A percentile compares a stretch with the other conserved stretches of the same genome.
These are phyloP conservation scores for Kwoniella shivajii DNA, from an alignment of 1,284 basidiomycete species.

Conservation along the genomic window DNA sequence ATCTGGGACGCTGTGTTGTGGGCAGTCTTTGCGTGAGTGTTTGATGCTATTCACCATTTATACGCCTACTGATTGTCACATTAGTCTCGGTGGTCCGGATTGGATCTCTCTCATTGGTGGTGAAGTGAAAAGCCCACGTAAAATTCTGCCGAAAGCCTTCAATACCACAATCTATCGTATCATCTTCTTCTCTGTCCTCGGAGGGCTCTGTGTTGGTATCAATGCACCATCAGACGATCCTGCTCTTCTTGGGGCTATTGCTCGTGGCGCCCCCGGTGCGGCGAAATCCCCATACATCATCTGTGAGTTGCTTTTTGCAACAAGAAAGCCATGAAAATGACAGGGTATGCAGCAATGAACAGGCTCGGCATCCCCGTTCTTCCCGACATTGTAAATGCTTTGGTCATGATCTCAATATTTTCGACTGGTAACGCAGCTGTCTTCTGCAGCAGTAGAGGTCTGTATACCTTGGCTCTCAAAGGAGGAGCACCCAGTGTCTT, in stretches of 20 bases:
- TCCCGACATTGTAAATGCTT: constrained; percentile 48
- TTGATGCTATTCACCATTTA: not conserved
- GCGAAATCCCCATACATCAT: constrained; percentile 37
- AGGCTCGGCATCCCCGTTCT: constrained; percentile 47
- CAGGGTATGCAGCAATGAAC: constrained; percentile 36
- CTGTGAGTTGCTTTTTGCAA: constrained; percentile 9
- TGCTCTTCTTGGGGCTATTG: constrained; percentile 24
- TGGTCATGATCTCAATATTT: constrained; percentile 47
- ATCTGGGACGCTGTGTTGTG: constrained; percentile 35
- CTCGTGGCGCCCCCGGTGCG: constrained; percentile 17
- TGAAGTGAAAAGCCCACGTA: constrained; percentile 34
- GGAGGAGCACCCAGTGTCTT: constrained; percentile 39
- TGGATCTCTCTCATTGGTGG: constrained; percentile 33
- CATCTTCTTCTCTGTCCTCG: constrained; percentile 40
- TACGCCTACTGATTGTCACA: not conserved
- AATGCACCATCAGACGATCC: constrained; percentile 20
- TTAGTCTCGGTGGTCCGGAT: constrained; percentile 32
- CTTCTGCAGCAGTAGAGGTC: constrained; percentile 35
- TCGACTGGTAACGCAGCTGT: constrained; percentile 41
- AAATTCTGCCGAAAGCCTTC: constrained; percentile 42
- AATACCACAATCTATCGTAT: constrained; percentile 38
- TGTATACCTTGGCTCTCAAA: constrained; percentile 36
- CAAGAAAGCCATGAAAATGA: not conserved
- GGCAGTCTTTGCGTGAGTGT: constrained; percentile 34
- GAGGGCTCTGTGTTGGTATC: constrained; percentile 38